Percentiles rank a stretch among this genome's conserved stretches.
Conservation (phyloP, 1,284 basidiomycete genomes). For the Psilocybe mexicana region DNA sequence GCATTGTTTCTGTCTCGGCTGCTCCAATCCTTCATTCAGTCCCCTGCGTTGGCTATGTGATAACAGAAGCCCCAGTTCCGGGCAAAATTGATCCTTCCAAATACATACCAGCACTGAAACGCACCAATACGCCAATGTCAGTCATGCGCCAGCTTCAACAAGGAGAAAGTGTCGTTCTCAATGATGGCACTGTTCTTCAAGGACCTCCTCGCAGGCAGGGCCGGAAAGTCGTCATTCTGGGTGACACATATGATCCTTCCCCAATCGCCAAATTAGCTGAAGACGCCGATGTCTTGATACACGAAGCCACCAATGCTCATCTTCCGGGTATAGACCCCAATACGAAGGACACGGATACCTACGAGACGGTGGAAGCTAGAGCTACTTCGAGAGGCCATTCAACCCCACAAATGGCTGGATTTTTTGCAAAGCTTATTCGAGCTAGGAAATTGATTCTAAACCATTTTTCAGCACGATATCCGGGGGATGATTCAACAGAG, state of each 20-base stretch:
- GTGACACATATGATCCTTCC: conserved; percentile 81
- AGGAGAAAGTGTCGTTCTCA: conserved; percentile 68
- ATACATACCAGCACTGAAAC: conserved; percentile 66
- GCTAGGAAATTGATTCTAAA: conserved; percentile 78
- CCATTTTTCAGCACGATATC: conserved; percentile 78
- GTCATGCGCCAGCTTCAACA: conserved; percentile 71
- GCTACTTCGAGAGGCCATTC: conserved; percentile 87
- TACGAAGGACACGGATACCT: conserved; percentile 59
- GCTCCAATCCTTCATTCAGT: conserved; percentile 84
- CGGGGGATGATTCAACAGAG: conserved; percentile 51
- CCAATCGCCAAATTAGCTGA: conserved; percentile 57
- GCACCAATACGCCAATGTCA: conserved; percentile 73
- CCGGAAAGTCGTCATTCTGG: conserved; percentile 76
- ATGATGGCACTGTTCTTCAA: conserved; percentile 75
- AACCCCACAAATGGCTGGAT: conserved; percentile 89
- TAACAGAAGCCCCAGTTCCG: conserved; percentile 75
- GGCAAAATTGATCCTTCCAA: conserved; percentile 71
- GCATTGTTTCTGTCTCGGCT: conserved; percentile 72
- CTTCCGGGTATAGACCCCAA: conserved; percentile 66
- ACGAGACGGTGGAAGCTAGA: conserved; percentile 63
- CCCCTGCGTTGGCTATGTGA: conserved; percentile 82
- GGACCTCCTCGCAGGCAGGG: conserved; percentile 73
- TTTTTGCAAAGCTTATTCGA: conserved; percentile 71
- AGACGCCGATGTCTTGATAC: conserved; percentile 69
- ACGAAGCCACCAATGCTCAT: conserved; percentile 92